Evolutionary conservation across 2,329 filamentous ascomycete species (phyloP), one percentile per base, ranked within the genome.

Genomic region (Xylaria sp.): DNA sequence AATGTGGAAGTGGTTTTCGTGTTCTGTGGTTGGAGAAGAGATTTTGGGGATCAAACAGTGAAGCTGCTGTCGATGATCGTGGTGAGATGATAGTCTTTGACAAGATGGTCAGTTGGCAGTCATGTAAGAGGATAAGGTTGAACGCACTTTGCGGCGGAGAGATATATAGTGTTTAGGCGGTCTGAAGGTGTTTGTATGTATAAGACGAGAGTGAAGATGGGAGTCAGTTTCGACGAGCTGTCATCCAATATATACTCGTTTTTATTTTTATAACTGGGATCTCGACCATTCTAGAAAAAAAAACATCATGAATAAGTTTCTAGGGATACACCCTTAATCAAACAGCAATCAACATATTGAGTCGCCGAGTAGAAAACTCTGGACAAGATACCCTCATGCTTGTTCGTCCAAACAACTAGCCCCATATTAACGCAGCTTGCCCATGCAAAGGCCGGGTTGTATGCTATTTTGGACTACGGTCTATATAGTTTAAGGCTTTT

Each of bases 351-450:
- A 38, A 59, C 53, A 9, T 61, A 31, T 47, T 38, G 10, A 17
- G 47, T 11, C 39, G 15, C 50, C 38, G 51, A 25, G 20, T 49
- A 54, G 36, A 59, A 57, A 20, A 20, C 17, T 60, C 49, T 33
- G 65, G 51, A 64, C 50, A 27, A 61, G 45, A 50, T 42, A 2
- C 22, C n/a, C n/a, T 59, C 47, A 47, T 59, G 49, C 56, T 70
- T 66, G 56, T 29, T 51, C 56, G 57, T 45, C 47, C 49, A 13
- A 62, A 45, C 36, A 29, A n/a, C 20, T 22, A 50, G 58, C 47
- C 63, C 50, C 56, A 53, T 66, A 31, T 70, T 61, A 64, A 75
- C 68, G 73, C 74, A 76, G 73, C 69, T 74, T 75, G 67, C 73
- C 73, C 69, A 47, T 49, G 50, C 49, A 38, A 54, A 61, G 69